Conservation (phyloP, 73 alveolate genomes). For the Paramecium octaurelia region DNA sequence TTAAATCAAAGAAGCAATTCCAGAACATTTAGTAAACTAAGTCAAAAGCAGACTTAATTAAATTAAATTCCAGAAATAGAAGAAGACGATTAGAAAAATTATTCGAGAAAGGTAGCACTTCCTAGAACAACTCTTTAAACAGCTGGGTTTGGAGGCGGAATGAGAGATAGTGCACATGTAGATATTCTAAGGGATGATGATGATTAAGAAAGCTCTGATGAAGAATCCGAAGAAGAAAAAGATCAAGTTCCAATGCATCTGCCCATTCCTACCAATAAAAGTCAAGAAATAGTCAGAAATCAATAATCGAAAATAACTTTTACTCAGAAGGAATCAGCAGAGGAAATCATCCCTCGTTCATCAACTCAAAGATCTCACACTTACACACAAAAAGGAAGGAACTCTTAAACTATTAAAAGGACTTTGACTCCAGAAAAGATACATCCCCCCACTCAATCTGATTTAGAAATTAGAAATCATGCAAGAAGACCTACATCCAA, state of each 20-base stretch:
- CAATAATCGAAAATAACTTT: background rate
- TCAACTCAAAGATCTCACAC: background rate
- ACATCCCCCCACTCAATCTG: background rate
- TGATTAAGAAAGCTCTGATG: background rate
- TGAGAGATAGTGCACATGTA: background rate
- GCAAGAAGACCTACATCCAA: background rate
- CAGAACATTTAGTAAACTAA: background rate
- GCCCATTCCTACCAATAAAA: background rate
- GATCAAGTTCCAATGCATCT: background rate
- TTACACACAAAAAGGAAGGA: background rate
- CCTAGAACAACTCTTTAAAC: background rate
- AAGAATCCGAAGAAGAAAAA: slow-evolving; percentile 18
- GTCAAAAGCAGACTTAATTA: background rate
- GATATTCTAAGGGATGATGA: background rate
- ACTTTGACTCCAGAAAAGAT: slow-evolving; percentile 7
- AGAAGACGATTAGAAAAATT: background rate
- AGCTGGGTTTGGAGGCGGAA: slow-evolving; percentile 29
- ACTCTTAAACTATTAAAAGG: background rate
- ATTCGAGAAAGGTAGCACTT: background rate
- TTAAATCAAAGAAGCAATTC: slow-evolving; percentile 32
- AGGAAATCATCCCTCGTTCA: background rate
- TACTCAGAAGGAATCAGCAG: background rate
- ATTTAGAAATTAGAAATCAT: background rate
- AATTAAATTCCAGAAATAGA: background rate
- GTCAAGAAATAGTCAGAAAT: background rate